Base-by-base conservation (phyloP, 768 basidiomycete genomes). In the Leucocoprinus sp. region DNA sequence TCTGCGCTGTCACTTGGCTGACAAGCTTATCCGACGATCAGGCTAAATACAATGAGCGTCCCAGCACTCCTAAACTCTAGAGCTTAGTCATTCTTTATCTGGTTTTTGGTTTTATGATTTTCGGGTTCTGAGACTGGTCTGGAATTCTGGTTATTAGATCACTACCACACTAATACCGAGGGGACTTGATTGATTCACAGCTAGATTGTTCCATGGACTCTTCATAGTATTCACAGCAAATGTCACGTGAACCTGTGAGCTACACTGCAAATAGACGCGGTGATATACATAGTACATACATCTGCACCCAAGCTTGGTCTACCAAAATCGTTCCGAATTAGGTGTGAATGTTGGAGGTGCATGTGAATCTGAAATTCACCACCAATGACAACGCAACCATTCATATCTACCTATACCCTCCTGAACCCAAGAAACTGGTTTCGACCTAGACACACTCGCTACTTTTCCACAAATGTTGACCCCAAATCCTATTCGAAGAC, bases 401-500 rank as follows among this genome's bases (percentile, higher is more conserved):
- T 45, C n/a, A 38, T 48, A 46, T 48, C 51, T 41, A n/a, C 8
- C 18, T 12, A 23, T 11, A 37, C 19, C 11, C 11, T 43, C 21
- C n/a, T 35, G n/a, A 46, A 37, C 28, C 9, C 8, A 9, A 37
- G n/a, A 18, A 14, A 11, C 15, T 18, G 14, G 8, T 15, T 24
- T 17, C 43, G 38, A 28, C 5, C 11, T 21, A 12, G 21, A 7
- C 4, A 23, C 8, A 39, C 28, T 35, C 31, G 33, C 1, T 45
- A 45, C 14, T 9, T 14, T 12, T 43, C 43, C 15, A 31, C 48
- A 45, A 44, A 42, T 42, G 38, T 36, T n/a, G 64, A 63, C 50
- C 66, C 62, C 51, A 73, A 74, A 42, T 54, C 65, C 2, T 74
- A 68, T 49, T 60, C 73, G 1, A 57, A 70, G 17, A 88, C 92